These are phyloP conservation scores for Torulaspora gathmanii DNA, from an alignment of 805 yeast species.

Conservation along the genomic window DNA sequence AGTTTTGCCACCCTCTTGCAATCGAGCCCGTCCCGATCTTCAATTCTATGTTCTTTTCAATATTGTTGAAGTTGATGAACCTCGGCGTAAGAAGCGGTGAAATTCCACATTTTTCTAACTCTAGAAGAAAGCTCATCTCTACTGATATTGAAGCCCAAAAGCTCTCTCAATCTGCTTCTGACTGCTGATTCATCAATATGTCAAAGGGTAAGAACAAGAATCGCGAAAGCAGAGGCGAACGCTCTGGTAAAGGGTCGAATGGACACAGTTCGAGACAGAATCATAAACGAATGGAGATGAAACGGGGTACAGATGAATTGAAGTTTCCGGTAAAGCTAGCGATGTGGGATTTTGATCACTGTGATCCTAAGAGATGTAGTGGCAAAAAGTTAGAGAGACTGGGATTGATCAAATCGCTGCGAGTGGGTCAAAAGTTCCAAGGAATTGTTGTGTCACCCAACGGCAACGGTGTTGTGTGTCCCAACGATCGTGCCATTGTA, in stretches of 20 bases:
- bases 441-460: conserved; percentile 93
- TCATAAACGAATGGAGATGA: conserved; percentile 41
- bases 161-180: background rate
- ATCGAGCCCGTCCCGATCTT: background rate
- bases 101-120: background rate
- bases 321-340: conserved; percentile 81
- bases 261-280: conserved; percentile 54
- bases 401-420: conserved; percentile 70
- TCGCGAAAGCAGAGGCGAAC: conserved; percentile 37
- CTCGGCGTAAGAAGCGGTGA: background rate
- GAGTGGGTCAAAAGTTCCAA: conserved; percentile 90
- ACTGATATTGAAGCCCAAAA: background rate
- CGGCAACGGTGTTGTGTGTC: conserved; percentile 86
- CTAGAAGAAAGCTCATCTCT: background rate
- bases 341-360: conserved; percentile 99
- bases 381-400: conserved; percentile 90
- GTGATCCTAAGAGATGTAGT: conserved; percentile 96
- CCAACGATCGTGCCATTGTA: conserved; percentile 72
- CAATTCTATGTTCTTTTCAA: background rate
- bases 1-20: background rate
- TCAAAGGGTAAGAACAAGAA: conserved; percentile 46
- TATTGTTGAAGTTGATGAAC: background rate
- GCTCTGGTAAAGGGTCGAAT: conserved; percentile 44
- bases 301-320: conserved; percentile 28
- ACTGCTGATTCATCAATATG: conserved; percentile 19